phyloP scores from a whole-genome alignment of 108 stramenopile species.

The Fistulifera solaris region DNA sequence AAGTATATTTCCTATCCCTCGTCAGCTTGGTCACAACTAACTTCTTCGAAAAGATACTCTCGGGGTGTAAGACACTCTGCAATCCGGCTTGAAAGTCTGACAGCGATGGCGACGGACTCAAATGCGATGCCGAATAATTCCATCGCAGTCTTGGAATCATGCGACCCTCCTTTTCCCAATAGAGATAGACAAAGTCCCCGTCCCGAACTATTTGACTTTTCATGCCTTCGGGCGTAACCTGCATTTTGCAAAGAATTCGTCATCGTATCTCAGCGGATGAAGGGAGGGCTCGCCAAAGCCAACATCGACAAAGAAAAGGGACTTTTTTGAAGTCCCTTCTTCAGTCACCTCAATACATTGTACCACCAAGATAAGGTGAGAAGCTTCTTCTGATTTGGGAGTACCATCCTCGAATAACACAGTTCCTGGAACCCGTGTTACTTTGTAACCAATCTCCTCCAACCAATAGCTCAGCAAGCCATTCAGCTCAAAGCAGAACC shows the following conservation, averaged over 20 bases:
- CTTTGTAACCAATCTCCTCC: slow-evolving; percentile 11
- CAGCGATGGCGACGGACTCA: neutral
- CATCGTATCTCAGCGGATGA: slow-evolving; percentile 14
- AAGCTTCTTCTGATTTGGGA: neutral
- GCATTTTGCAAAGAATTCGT: slow-evolving; percentile 4
- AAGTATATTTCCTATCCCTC: slow-evolving; percentile 12
- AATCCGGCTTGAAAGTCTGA: slow-evolving; percentile 4
- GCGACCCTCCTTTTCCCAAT: slow-evolving; percentile 17
- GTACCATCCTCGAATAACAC: slow-evolving; percentile 8
- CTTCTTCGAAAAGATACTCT: slow-evolving; percentile 14
- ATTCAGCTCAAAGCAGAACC: slow-evolving; percentile 37
- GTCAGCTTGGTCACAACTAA: slow-evolving; percentile 18
- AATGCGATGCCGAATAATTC: neutral
- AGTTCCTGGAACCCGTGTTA: slow-evolving; percentile 16
- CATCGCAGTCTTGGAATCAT: slow-evolving; percentile 23
- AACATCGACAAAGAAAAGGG: slow-evolving; percentile 25
- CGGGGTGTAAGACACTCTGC: slow-evolving; percentile 3
- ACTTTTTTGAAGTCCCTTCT: neutral
- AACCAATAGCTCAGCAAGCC: slow-evolving; percentile 12
- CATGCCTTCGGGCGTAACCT: slow-evolving; percentile 33
- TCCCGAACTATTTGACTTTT: slow-evolving; percentile 11
- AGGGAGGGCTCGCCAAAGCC: slow-evolving; percentile 37
- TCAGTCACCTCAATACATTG: neutral
- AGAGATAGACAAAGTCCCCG: slow-evolving; percentile 3
- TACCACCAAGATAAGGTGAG: slow-evolving; percentile 12